Evolutionary conservation across 139 green algal species (phyloP).

Genomic region (Eudorina sp.): DNA sequence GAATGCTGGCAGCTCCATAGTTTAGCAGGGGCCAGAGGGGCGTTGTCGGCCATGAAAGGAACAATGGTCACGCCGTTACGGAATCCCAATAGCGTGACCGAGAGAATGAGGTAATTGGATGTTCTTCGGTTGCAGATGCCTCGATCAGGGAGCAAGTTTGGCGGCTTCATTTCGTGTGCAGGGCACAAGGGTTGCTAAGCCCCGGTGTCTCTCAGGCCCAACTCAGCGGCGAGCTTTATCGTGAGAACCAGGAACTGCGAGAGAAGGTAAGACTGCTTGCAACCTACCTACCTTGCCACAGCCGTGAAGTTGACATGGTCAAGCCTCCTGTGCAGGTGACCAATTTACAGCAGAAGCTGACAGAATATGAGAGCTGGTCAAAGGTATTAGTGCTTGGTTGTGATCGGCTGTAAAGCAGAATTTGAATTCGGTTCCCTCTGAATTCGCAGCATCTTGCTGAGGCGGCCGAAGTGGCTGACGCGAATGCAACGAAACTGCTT

Average conservation of each 20-base stretch:
- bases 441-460: slow-evolving; percentile 38
- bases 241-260: slow-evolving; percentile 49
- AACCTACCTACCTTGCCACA: too few relatives aligned
- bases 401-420: not conserved
- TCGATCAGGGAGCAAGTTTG: not conserved
- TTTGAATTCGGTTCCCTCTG: not conserved
- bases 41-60: too few relatives aligned
- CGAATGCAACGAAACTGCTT: slow-evolving; percentile 16
- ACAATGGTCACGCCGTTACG: too few relatives aligned
- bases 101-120: slow-evolving; percentile 46
- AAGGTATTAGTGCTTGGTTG: slow-evolving; percentile 25
- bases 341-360: slow-evolving; percentile 19
- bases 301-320: too few relatives aligned
- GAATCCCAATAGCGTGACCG: slow-evolving; percentile 43
- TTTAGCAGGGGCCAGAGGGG: too few relatives aligned
- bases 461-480: slow-evolving; percentile 52
- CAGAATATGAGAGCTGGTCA: slow-evolving; percentile 36
- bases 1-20: too few relatives aligned
- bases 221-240: slow-evolving; percentile 25
- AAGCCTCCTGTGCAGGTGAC: slow-evolving; percentile 29
- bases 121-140: not conserved
- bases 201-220: slow-evolving; percentile 21
- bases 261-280: slow-evolving; percentile 23
- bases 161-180: slow-evolving; percentile 12
- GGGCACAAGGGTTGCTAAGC: slow-evolving; percentile 44